These are phyloP conservation scores for Candida vaughaniae DNA, from an alignment of 805 yeast species.

Conservation along the genomic window DNA sequence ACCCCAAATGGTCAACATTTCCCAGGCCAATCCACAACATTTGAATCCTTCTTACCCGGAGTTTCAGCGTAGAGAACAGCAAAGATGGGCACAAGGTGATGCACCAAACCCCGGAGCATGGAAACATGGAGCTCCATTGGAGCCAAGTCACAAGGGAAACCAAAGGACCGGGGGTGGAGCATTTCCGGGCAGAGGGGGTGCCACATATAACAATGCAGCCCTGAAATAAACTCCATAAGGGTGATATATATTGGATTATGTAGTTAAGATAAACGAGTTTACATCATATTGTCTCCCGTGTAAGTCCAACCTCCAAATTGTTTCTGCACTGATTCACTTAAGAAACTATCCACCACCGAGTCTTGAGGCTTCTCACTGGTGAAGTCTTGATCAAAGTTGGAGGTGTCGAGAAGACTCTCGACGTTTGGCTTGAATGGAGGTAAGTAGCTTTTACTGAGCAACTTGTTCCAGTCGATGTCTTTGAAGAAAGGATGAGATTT, in stretches of 20 bases:
- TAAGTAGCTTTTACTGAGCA: conserved; percentile 80
- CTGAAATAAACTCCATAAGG: conserved; percentile 14
- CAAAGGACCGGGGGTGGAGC: conserved; percentile 25
- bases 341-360: conserved; percentile 88
- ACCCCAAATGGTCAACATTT: conserved; percentile 37
- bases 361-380: conserved; percentile 93
- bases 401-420: conserved; percentile 79
- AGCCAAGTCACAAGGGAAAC: conserved; percentile 21
- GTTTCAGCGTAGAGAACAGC: conserved; percentile 29
- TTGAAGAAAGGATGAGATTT: conserved; percentile 82
- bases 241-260: not conserved
- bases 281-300: conserved; percentile 55
- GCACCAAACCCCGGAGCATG: conserved; percentile 25
- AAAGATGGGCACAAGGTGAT: conserved; percentile 31
- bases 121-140: conserved; percentile 36
- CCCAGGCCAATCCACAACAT: conserved; percentile 34
- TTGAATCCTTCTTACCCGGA: conserved; percentile 38
- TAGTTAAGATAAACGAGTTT: not conserved
- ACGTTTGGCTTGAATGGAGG: conserved; percentile 97
- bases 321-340: conserved; percentile 92
- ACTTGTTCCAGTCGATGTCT: conserved; percentile 85
- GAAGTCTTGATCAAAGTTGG: conserved; percentile 89
- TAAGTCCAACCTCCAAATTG: conserved; percentile 99
- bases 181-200: conserved; percentile 40
- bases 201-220: conserved; percentile 37